These are phyloP conservation scores for Backusella circina DNA, from an alignment of 192 early-diverging fungal species.

Conservation along the genomic window DNA sequence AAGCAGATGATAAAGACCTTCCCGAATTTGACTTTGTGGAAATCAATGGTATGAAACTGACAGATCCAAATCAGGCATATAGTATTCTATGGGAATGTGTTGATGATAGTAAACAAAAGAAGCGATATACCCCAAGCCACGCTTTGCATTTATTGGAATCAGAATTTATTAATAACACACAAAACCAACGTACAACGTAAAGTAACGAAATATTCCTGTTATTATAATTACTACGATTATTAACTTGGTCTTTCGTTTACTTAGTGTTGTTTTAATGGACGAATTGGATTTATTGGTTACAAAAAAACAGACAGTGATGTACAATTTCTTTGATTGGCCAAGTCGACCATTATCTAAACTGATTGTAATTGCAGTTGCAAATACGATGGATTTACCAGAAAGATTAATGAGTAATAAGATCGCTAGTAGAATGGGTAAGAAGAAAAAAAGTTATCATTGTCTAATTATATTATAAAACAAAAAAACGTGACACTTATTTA, in stretches of 20 bases:
- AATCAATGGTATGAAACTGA: constrained; percentile 97
- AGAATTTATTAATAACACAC: constrained; percentile 55
- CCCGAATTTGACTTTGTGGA: constrained; percentile 86
- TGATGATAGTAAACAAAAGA: constrained; percentile 26
- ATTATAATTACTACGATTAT: constrained; percentile 10
- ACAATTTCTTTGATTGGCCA: constrained; percentile 99
- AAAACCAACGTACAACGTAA: constrained; percentile 24
- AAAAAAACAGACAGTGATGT: constrained; percentile 89
- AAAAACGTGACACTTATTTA: too few species aligned
- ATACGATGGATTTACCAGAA: constrained; percentile 98
- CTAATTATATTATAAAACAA: too few species aligned
- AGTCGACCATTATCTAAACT: constrained; percentile 75
- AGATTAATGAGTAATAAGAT: constrained; percentile 86
- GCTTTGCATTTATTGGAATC: constrained; percentile 75
- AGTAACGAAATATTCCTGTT: constrained; percentile 18
- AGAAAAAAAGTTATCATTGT: neutral
- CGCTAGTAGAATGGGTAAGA: constrained; percentile 80
- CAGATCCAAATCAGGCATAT: constrained; percentile 88
- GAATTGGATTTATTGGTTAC: constrained; percentile 95
- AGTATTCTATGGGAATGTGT: constrained; percentile 77
- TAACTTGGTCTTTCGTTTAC: neutral
- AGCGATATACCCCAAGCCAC: constrained; percentile 66
- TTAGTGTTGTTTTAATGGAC: constrained; percentile 91
- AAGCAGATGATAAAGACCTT: constrained; percentile 56
- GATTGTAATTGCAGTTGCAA: constrained; percentile 94